Percentiles rank a stretch among this genome's conserved stretches.
These are phyloP conservation scores for Podila clonocystis DNA, from an alignment of 192 early-diverging fungal genomes.

Conservation along the genomic window DNA sequence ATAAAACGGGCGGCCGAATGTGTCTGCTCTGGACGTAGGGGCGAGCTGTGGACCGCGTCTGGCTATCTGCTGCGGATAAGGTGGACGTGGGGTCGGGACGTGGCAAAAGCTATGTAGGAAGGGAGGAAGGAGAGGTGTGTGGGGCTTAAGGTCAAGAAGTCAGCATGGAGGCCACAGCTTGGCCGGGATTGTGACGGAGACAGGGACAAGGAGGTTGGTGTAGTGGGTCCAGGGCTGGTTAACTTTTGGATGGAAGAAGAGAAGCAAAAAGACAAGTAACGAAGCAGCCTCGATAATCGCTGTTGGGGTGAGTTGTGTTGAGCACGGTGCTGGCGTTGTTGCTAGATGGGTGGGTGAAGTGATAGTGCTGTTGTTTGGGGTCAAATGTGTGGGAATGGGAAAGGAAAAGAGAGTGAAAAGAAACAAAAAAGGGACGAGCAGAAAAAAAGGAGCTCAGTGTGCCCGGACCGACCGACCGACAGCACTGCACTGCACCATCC, in stretches of 20 bases:
- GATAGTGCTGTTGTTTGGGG: too few species aligned
- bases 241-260: neutral
- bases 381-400: neutral
- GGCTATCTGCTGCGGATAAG: too few species aligned
- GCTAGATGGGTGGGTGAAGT: neutral
- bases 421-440: neutral
- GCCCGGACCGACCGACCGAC: too few species aligned
- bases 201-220: neutral
- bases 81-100: neutral
- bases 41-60: too few species aligned
- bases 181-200: neutral
- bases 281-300: too few species aligned
- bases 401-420: neutral
- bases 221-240: neutral
- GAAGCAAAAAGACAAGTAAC: too few species aligned
- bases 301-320: neutral
- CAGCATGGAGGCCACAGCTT: conserved; percentile 22
- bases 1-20: neutral
- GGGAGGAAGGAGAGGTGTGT: neutral
- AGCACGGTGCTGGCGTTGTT: neutral
- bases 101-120: neutral
- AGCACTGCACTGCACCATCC: too few species aligned
- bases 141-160: conserved; percentile 16
- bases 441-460: too few species aligned
- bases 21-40: neutral